Evolutionary conservation across 2,329 filamentous ascomycete genomes (phyloP), one percentile per base, ranked within the genome.

Genomic region (Monosporascus sp.): DNA sequence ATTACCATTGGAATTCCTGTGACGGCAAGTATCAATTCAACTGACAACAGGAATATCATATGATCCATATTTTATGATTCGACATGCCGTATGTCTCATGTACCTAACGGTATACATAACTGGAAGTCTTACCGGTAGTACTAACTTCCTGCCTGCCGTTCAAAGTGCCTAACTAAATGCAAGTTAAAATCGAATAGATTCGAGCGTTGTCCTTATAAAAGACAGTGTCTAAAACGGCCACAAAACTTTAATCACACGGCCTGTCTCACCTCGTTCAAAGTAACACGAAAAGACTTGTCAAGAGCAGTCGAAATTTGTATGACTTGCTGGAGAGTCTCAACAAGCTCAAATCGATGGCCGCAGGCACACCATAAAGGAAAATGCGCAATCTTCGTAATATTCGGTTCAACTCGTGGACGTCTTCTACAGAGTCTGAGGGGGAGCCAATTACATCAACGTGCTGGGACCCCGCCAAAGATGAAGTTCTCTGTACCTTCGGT

Each of bases 371-470:
- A 38, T 45, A 20, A 9, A 20, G 17, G 62, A 76, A 70, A 56
- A 97, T 97, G 93, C 87, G 90, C 68, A 97, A 97, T 72, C 80
- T 97, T 63, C 87, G 84, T 72, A 91, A 86, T 69, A 84, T 91
- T 64, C 84, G 81, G 67, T 86, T 89, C 68, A 80, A 81, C 62
- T 77, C 82, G 68, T 86, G 86, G 74, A 79, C 75, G 61, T 76
- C 85, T 58, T 77, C 80, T 50, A 71, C 78, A 58, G 78, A 82
- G 31, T 53, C 58, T 47, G 47, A 61, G 40, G 60, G 58, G 45
- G 74, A 86, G 53, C 78, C 80, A 58, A 77, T 94, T 64, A 87
- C 89, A 51, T 87, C 91, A 31, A 84, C 86, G 53, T 88, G 91
- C 65, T 97, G 93, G 93, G 91, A 97, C 73, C 80, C 87, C 48